Conservation (phyloP, 2,329 filamentous ascomycete species). For the Aspergillus sp. region DNA sequence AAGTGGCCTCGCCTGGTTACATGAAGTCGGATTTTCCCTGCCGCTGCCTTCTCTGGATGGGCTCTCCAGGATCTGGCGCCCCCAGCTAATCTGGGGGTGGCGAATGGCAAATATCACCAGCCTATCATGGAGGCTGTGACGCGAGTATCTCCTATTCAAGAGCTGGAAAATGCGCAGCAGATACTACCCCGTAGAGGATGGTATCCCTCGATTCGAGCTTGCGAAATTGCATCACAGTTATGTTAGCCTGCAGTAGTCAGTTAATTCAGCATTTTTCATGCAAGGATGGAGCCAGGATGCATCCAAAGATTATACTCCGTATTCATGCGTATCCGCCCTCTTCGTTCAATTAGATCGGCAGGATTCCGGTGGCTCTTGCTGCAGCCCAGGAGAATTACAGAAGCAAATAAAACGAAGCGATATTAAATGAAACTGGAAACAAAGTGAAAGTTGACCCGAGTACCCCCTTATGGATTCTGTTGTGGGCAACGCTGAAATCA, state of each 20-base stretch:
- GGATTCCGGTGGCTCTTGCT: not conserved
- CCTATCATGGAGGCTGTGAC: not conserved
- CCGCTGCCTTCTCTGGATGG: not conserved
- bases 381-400: not conserved
- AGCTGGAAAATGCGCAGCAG: constrained; percentile 3
- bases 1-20: not conserved
- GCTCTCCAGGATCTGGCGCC: not conserved
- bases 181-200: not conserved
- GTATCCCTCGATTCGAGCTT: not conserved
- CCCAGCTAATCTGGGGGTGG: constrained; percentile 3
- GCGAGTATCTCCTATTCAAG: not conserved
- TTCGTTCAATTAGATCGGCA: not conserved
- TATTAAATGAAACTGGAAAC: not conserved
- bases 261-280: not conserved
- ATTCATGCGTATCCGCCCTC: not conserved
- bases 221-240: constrained; percentile 4
- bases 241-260: constrained; percentile 5
- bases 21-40: not conserved
- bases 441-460: not conserved
- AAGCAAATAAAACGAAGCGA: not conserved
- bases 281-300: not conserved
- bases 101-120: not conserved
- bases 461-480: not conserved
- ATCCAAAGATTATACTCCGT: no score
- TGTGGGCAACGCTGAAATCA: not conserved